A percentile compares a stretch with the other conserved stretches of the same genome.
Evolutionary conservation across 768 basidiomycete species (phyloP).

Genomic region (Kwoniella newhampshirensis): DNA sequence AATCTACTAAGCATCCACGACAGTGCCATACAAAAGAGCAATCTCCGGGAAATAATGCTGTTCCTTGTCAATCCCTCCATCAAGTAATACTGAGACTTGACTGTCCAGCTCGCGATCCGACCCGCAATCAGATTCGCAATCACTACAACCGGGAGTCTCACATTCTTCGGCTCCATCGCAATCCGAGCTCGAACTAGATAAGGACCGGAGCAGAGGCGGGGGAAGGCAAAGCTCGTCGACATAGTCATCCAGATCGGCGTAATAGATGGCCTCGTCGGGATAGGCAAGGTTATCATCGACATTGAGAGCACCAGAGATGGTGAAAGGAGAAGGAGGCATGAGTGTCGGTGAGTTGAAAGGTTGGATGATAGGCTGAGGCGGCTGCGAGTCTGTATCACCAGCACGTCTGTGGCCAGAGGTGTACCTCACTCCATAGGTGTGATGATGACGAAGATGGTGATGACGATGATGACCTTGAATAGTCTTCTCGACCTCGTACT

Average conservation of each 20-base stretch:
- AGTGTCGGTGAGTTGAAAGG: background rate
- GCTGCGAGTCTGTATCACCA: too few relatives aligned
- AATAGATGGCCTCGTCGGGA: background rate
- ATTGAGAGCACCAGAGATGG: background rate
- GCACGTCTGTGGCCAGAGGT: too few relatives aligned
- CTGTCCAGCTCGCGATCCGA: slow-evolving; percentile 12
- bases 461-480: background rate
- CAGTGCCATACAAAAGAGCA: slow-evolving; percentile 4
- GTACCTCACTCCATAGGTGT: background rate
- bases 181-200: slow-evolving; percentile 17
- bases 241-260: slow-evolving; percentile 15
- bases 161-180: slow-evolving; percentile 23
- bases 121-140: too few relatives aligned
- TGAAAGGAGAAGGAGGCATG: background rate
- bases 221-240: slow-evolving; percentile 30
- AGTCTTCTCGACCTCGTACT: background rate
- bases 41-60: background rate
- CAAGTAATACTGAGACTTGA: background rate
- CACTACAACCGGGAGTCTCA: slow-evolving; percentile 23
- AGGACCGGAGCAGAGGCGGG: slow-evolving; percentile 33
- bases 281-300: background rate
- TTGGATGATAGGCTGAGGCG: background rate
- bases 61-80: too few relatives aligned
- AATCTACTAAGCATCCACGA: background rate
- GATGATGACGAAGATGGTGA: background rate